Percentiles rank a stretch among this genome's conserved stretches.
Evolutionary conservation across 1,284 basidiomycete genomes (phyloP).

Genomic region (Salmacisia buchloeana): DNA sequence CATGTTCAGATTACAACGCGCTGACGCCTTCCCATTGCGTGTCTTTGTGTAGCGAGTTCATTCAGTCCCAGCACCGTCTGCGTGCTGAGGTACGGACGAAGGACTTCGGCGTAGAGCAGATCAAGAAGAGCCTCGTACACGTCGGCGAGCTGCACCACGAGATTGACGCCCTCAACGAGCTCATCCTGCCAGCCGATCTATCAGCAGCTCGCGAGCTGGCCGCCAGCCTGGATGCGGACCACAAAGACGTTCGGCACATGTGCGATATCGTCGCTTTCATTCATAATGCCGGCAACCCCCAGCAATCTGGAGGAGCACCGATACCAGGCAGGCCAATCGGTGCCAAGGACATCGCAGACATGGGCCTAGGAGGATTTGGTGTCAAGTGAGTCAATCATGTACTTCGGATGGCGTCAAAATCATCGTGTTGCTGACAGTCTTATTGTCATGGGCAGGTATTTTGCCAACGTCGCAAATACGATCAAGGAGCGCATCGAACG

Average conservation of each 20-base stretch:
- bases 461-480: slow-evolving; percentile 27
- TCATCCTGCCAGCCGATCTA: neutral
- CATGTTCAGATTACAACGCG: neutral
- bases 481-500: slow-evolving; percentile 35
- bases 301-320: neutral
- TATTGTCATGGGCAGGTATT: slow-evolving; percentile 21
- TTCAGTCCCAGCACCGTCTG: slow-evolving; percentile 13
- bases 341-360: neutral
- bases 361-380: neutral
- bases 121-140: neutral
- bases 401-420: slow-evolving; percentile 25
- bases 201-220: neutral
- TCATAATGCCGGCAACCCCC: neutral
- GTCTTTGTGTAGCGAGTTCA: slow-evolving; percentile 8
- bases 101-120: slow-evolving; percentile 5
- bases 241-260: slow-evolving; percentile 7
- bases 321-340: neutral
- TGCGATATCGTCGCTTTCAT: neutral
- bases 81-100: slow-evolving; percentile 16
- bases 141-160: neutral
- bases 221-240: slow-evolving; percentile 29
- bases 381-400: neutral
- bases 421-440: slow-evolving; percentile 22
- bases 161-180: neutral
- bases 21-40: neutral